phyloP scores from a whole-genome alignment of 495 filamentous ascomycete species.

The Hypoxylon fragiforme region DNA sequence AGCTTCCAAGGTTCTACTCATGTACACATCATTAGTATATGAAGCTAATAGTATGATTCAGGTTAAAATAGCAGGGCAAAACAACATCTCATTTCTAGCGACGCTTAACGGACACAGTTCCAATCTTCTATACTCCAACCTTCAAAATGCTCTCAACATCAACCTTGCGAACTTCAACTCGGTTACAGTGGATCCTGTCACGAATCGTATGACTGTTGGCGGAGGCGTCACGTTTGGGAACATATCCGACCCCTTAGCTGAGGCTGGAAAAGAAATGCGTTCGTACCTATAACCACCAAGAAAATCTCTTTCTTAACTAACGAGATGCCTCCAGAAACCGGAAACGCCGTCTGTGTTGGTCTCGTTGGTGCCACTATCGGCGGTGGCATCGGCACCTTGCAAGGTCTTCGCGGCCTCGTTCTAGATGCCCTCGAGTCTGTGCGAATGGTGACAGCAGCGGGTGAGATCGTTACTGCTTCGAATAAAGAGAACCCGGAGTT shows the following conservation, averaged over 20 bases:
- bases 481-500: conserved; percentile 44
- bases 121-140: background rate
- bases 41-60: background rate
- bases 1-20: too few species aligned
- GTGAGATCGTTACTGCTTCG: conserved; percentile 41
- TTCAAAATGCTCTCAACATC: conserved; percentile 36
- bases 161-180: conserved; percentile 37
- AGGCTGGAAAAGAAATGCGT: conserved; percentile 23
- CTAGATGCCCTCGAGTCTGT: conserved; percentile 41
- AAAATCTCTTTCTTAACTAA: too few species aligned
- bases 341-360: conserved; percentile 31
- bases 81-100: conserved; percentile 30
- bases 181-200: conserved; percentile 38
- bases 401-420: conserved; percentile 43
- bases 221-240: conserved; percentile 42
- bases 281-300: background rate
- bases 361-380: conserved; percentile 46
- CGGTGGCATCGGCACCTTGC: conserved; percentile 42
- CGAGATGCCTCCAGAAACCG: background rate
- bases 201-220: conserved; percentile 48
- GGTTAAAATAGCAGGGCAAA: conserved; percentile 6
- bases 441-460: conserved; percentile 38
- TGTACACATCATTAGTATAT: background rate
- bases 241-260: conserved; percentile 16
- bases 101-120: conserved; percentile 32